Evolutionary conservation across 2,329 filamentous ascomycete species (phyloP), one percentile per base, ranked within the genome.

Genomic region (Cladosporium halotolerans): DNA sequence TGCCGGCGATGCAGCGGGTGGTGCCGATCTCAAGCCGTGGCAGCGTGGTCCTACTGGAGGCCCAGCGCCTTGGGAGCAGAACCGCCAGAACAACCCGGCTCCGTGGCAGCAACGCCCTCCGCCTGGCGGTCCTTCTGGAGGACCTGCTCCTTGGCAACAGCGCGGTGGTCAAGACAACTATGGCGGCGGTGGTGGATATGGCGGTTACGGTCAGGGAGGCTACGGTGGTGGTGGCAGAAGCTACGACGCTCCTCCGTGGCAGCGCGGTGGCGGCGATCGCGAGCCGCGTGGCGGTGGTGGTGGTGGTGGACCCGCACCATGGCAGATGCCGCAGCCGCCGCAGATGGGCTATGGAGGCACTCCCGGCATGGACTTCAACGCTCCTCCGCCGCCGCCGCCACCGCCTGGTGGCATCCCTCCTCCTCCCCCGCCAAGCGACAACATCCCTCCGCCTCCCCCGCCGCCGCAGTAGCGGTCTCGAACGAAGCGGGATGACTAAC

Each of bases 371-470:
- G 57, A 50, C 54, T 58, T 57, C 32, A 58, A 60, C 50, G 62
- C 58, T 49, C 58, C 60, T 3, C 60, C 76, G 54, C 72, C 77
- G 55, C 65, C 72, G 32, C 65, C 66, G 32, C 80, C 85, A 55
- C 82, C 85, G 64, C 69, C 69, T 55, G 71, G 70, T 41, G 73
- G 76, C 53, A 80, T 80, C 41, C 83, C 83, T 23, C 81, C 83
- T 1, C 81, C 83, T 1, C 80, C 82, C n/a, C 79, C 81, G 19
- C 79, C 80, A 56, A 78, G 76, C 52, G 75, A 76, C 59, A 82
- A 82, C 58, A 79, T 83, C 54, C 82, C 83, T 36, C 83, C 80
- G 11, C 83, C 83, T 18, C 83, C 86, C 19, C 83, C 82, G 36
- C 79, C 79, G 50, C 82, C 82, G 39, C 68, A 53, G 38, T 45